These are phyloP conservation scores for Epichloe sylvatica DNA, from an alignment of 2,329 filamentous ascomycete species.

Conservation along the genomic window DNA sequence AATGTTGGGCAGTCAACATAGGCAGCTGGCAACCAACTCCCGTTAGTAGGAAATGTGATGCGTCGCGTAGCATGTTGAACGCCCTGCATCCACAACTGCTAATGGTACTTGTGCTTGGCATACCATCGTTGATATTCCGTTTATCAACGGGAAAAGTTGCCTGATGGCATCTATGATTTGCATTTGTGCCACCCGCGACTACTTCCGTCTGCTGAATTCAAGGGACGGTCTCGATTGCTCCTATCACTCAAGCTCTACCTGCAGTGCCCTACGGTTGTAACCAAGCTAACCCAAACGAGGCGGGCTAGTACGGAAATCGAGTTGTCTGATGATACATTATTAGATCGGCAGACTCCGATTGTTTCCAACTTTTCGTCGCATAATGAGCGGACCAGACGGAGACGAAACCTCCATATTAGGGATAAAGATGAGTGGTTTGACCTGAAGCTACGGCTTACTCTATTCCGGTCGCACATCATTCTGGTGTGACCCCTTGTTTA, in stretches of 20 bases:
- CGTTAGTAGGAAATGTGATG: too few species aligned
- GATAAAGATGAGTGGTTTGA: neutral
- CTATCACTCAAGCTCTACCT: neutral
- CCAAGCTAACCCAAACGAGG: too few species aligned
- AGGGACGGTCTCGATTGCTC: neutral
- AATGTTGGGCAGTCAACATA: neutral
- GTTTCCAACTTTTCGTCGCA: neutral
- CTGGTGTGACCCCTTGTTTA: conserved; percentile 7
- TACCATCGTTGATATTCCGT: too few species aligned
- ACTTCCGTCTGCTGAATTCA: neutral
- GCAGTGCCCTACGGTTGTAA: neutral
- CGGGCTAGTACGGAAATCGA: too few species aligned
- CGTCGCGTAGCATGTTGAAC: too few species aligned
- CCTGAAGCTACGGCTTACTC: conserved; percentile 6
- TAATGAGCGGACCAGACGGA: neutral
- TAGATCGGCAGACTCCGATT: conserved; percentile 6
- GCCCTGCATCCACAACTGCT: too few species aligned
- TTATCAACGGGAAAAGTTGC: too few species aligned
- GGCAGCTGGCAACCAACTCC: neutral
- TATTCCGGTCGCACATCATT: conserved; percentile 9
- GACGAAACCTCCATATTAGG: neutral
- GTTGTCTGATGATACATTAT: neutral
- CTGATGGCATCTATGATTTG: too few species aligned
- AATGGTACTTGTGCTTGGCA: too few species aligned
- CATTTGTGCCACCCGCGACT: too few species aligned